phyloP scores from a whole-genome alignment of 306 rosid species.

The Vigna angularis region DNA sequence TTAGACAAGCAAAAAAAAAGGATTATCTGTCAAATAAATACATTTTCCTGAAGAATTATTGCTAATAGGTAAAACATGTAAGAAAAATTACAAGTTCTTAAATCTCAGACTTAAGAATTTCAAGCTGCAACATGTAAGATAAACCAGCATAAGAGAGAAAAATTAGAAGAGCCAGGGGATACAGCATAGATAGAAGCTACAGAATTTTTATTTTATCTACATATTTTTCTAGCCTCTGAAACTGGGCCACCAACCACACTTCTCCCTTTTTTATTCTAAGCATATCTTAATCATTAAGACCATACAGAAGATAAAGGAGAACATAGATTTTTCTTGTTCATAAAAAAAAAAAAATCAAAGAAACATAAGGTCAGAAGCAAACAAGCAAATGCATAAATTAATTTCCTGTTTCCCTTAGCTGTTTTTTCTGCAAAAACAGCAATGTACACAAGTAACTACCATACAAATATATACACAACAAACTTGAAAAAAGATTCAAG shows the following conservation, averaged over 20 bases:
- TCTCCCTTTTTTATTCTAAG: too few relatives aligned
- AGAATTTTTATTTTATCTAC: background rate
- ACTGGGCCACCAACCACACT: background rate
- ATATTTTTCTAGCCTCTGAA: background rate
- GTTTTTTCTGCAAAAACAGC: constrained; percentile 10
- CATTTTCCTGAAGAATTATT: background rate
- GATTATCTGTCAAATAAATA: constrained; percentile 12
- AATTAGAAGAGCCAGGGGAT: background rate
- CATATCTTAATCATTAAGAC: background rate
- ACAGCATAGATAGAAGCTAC: background rate
- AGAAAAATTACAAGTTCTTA: background rate
- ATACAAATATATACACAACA: background rate
- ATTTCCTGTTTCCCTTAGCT: background rate
- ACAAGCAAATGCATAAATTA: background rate
- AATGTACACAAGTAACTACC: constrained; percentile 1
- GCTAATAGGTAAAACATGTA: background rate
- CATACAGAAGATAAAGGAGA: background rate
- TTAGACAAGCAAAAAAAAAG: background rate
- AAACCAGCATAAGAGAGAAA: background rate
- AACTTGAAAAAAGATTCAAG: background rate
- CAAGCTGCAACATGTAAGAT: background rate
- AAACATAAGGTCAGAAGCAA: background rate
- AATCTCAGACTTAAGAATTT: background rate
- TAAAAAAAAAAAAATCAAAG: background rate
- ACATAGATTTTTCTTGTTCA: background rate